Conservation (phyloP, 1,284 basidiomycete species). For the Microbotryomycetes sp. region DNA sequence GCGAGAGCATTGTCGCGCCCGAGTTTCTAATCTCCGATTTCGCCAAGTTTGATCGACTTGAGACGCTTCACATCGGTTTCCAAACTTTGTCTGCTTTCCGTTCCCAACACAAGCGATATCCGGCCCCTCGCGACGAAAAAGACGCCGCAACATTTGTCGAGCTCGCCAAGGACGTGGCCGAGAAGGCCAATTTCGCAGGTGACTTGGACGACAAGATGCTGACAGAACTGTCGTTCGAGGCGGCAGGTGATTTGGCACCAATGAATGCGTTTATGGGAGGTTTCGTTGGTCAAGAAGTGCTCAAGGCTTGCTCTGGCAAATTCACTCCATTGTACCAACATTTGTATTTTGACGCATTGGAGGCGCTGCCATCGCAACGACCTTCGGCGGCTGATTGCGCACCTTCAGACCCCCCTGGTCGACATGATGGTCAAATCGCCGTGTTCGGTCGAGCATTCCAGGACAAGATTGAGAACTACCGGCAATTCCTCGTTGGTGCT, state of each 20-base stretch:
- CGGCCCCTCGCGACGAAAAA: conserved; percentile 72
- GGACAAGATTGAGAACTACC: conserved; percentile 79
- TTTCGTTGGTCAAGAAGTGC: conserved; percentile 94
- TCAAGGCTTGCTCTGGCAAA: conserved; percentile 96
- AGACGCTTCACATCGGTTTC: conserved; percentile 87
- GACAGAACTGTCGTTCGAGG: conserved; percentile 84
- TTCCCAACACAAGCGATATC: conserved; percentile 60
- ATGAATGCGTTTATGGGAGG: conserved; percentile 92
- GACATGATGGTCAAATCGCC: conserved; percentile 93
- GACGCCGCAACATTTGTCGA: conserved; percentile 70
- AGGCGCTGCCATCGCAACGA: conserved; percentile 70
- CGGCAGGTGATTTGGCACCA: conserved; percentile 85
- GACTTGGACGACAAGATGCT: conserved; percentile 71
- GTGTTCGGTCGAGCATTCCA: conserved; percentile 94
- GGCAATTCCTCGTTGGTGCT: conserved; percentile 94
- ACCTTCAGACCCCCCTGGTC: conserved; percentile 58
- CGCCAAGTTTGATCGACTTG: conserved; percentile 91
- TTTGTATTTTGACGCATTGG: conserved; percentile 95
- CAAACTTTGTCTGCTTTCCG: conserved; percentile 81
- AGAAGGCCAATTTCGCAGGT: conserved; percentile 51
- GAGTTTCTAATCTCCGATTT: conserved; percentile 96
- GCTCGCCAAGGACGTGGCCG: conserved; percentile 67
- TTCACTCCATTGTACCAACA: conserved; percentile 96
- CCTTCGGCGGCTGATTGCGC: conserved; percentile 82
- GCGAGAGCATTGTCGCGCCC: conserved; percentile 73